A percentile compares a stretch with the other conserved stretches of the same genome.
These are phyloP conservation scores for Sphagnum fallax DNA, from an alignment of 228 moss, liverwort and hornwort genomes.

Conservation along the genomic window DNA sequence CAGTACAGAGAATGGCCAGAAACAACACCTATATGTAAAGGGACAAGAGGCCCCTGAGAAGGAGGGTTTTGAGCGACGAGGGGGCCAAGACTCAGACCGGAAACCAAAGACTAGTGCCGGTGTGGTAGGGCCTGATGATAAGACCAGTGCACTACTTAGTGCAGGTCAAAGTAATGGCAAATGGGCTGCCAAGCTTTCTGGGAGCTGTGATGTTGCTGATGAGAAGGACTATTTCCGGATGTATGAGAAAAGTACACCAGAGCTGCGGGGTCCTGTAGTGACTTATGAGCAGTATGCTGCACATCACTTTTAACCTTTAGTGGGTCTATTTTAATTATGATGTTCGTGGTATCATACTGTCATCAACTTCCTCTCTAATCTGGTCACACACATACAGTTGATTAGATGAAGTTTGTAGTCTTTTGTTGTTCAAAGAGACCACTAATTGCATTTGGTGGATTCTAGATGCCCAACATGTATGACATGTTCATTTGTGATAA, in stretches of 20 bases:
- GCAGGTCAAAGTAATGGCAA: slow-evolving; percentile 55
- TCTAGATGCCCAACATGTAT: too few relatives aligned
- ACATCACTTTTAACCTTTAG: neutral
- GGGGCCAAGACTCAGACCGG: slow-evolving; percentile 22
- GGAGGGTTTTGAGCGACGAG: slow-evolving; percentile 46
- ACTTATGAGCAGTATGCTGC: slow-evolving; percentile 67
- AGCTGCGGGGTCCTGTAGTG: slow-evolving; percentile 63
- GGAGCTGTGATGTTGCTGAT: slow-evolving; percentile 36
- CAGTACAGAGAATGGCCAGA: slow-evolving; percentile 51
- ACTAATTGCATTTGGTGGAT: too few relatives aligned
- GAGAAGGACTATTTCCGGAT: slow-evolving; percentile 58
- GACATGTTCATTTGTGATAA: too few relatives aligned
- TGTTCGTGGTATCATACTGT: too few relatives aligned
- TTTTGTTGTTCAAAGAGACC: too few relatives aligned
- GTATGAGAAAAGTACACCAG: slow-evolving; percentile 62
- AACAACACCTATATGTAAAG: slow-evolving; percentile 43
- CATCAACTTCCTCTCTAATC: too few relatives aligned
- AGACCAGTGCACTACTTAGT: slow-evolving; percentile 26
- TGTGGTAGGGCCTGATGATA: slow-evolving; percentile 63
- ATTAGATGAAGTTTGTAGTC: too few relatives aligned
- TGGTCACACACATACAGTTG: too few relatives aligned
- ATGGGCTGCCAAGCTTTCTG: slow-evolving; percentile 34
- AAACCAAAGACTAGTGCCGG: slow-evolving; percentile 48
- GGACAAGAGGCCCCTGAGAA: slow-evolving; percentile 45
- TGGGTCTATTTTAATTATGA: neutral